phyloP scores from a whole-genome alignment of 768 basidiomycete species.

The Suillus placidus region DNA sequence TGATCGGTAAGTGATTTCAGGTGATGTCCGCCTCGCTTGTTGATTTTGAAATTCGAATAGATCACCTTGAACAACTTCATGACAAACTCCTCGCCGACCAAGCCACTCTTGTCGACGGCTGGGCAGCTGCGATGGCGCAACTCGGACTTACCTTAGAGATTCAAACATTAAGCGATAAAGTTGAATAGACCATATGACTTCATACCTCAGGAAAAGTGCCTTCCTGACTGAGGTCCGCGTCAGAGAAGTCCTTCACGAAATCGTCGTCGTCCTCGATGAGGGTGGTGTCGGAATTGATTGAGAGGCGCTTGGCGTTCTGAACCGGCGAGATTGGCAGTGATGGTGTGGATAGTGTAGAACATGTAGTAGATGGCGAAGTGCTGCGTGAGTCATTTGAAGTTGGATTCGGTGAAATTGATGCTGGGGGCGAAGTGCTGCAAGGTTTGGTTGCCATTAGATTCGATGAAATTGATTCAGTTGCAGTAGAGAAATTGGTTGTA shows the following conservation, averaged over 20 bases:
- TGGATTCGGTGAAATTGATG: neutral
- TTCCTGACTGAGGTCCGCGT: neutral
- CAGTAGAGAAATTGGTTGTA: no score
- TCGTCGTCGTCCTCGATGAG: neutral
- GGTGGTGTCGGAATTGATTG: neutral
- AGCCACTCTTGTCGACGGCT: neutral
- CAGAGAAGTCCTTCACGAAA: neutral
- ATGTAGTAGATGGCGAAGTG: neutral
- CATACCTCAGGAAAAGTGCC: neutral
- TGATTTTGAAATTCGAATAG: neutral
- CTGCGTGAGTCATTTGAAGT: neutral
- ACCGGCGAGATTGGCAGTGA: neutral
- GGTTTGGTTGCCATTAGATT: neutral
- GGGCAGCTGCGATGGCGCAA: neutral
- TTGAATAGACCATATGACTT: neutral
- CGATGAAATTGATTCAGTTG: no score
- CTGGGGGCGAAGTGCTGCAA: neutral
- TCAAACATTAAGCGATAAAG: neutral
- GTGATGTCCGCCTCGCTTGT: neutral
- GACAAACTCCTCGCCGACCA: neutral
- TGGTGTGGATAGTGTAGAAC: neutral
- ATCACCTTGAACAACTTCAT: neutral
- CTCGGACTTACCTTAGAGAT: neutral
- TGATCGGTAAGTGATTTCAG: neutral
- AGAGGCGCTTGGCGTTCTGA: neutral